Base-by-base conservation (phyloP, 257 asterid genomes). In the Scutellaria baicalensis region DNA sequence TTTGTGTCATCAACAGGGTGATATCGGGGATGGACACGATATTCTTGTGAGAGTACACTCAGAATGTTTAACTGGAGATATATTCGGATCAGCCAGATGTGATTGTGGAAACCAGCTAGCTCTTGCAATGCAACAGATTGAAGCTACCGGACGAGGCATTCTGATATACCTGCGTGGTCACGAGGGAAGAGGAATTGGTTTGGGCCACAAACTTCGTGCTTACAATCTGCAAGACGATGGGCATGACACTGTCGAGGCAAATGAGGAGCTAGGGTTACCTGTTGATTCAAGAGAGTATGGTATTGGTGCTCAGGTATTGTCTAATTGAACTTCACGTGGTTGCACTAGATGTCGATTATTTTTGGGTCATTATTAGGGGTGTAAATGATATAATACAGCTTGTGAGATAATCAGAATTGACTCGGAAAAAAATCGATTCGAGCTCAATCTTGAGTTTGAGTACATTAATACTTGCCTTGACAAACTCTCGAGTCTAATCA, bases 231-330 rank as follows among this genome's bases (percentile, higher is more conserved):
- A 90, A 68, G 98, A 93, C 44, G 96, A 78, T 11, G 96, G 94
- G 54, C 84, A 86, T 59, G 97, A 90, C 64, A 87, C 94, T 4
- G 89, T 88, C 12, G 97, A 93, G 81, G 94, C 94, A 13, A 90
- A 90, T 10, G 96, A 93, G 78, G 98, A 90, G 79, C 83, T 93
- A 17, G 97, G 96, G 20, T 85, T 86, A 82, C 96, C 97, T 3
- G 79, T 86, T 40, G 97, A 93, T 84, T 93, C 98, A 18, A 85
- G 98, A 78, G 98, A 91, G 75, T 93, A 93, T 35, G 99, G 99
- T 33, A 88, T 93, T 62, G 99, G 99, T 59, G 96, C 99, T 9
- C 99, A 90, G 97, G 97, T 90, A 86, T 4, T 62, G 38, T 10
- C 5, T 55, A 40, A 4, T n/a, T 47, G 8, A n/a, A 27, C 3